Evolutionary conservation across 768 basidiomycete species (phyloP).

Genomic region (Infundibulicybe gibba): DNA sequence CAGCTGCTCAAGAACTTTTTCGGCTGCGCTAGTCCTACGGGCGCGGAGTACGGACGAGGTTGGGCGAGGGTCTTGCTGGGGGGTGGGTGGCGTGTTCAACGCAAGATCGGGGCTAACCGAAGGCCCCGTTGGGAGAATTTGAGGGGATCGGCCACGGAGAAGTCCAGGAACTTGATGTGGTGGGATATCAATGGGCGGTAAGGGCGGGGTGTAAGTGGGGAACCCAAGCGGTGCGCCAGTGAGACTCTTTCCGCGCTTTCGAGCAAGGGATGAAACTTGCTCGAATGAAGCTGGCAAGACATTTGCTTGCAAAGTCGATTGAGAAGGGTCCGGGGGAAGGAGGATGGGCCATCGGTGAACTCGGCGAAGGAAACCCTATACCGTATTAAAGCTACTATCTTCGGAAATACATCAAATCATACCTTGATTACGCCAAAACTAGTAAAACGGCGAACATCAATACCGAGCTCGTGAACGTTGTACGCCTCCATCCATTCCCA

Average conservation of each 20-base stretch:
- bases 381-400: background rate
- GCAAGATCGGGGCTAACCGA: conserved; percentile 19
- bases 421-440: conserved; percentile 98
- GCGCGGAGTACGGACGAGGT: conserved; percentile 34
- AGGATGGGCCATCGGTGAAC: conserved; percentile 93
- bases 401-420: background rate
- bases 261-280: conserved; percentile 17
- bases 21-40: conserved; percentile 62
- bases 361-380: conserved; percentile 84
- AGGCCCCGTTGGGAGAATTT: conserved; percentile 17
- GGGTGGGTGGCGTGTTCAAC: conserved; percentile 6
- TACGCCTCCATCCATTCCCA: conserved; percentile 85
- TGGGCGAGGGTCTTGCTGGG: conserved; percentile 9
- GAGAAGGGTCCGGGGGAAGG: conserved; percentile 35
- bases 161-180: conserved; percentile 13
- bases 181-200: conserved; percentile 10
- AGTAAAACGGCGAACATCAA: conserved; percentile 92
- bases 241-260: conserved; percentile 37
- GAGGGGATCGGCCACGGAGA: conserved; percentile 21
- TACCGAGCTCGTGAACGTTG: conserved; percentile 64
- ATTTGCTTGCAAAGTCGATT: conserved; percentile 13
- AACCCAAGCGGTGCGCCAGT: conserved; percentile 22
- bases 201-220: conserved; percentile 19
- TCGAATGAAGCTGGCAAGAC: conserved; percentile 6
- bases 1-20: conserved; percentile 65